Percentiles rank a stretch among this genome's conserved stretches.
phyloP scores from a whole-genome alignment of 176 grass and related monocot genomes.

The Lolium multiflorum region DNA sequence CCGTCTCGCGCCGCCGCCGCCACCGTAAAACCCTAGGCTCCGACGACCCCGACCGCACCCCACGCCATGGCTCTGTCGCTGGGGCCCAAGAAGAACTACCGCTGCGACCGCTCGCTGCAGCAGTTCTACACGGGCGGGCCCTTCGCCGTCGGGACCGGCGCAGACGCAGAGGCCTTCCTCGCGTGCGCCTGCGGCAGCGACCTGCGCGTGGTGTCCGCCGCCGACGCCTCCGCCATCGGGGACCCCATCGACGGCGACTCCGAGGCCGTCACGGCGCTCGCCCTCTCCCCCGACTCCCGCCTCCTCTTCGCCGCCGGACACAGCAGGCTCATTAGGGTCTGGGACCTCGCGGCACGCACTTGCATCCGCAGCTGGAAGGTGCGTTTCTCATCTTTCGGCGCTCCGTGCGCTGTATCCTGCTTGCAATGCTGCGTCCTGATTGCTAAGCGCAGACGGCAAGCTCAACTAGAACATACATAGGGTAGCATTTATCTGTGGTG shows the following conservation, averaged over 20 bases:
- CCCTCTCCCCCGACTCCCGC: slow-evolving; percentile 70
- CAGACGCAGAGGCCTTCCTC: slow-evolving; percentile 63
- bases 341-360: slow-evolving; percentile 71
- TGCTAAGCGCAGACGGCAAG: neutral
- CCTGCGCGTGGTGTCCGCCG: slow-evolving; percentile 64
- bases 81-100: slow-evolving; percentile 72
- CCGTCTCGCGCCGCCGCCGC: slow-evolving; percentile 45
- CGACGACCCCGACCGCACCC: slow-evolving; percentile 19
- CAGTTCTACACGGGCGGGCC: slow-evolving; percentile 92
- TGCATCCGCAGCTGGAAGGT: slow-evolving; percentile 99
- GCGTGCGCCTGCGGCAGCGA: slow-evolving; percentile 86
- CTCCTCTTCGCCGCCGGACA: slow-evolving; percentile 78
- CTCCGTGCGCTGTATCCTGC: too few relatives aligned
- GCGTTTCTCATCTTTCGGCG: neutral
- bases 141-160: slow-evolving; percentile 65
- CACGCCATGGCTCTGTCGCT: slow-evolving; percentile 39
- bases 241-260: slow-evolving; percentile 62
- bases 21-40: slow-evolving; percentile 40
- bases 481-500: neutral
- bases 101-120: slow-evolving; percentile 70
- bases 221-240: slow-evolving; percentile 60
- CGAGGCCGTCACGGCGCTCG: slow-evolving; percentile 67
- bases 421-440: slow-evolving; percentile 11
- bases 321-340: slow-evolving; percentile 82
- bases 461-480: neutral